phyloP scores from a whole-genome alignment of 2,329 filamentous ascomycete species.

The Emericellopsis atlantica region DNA sequence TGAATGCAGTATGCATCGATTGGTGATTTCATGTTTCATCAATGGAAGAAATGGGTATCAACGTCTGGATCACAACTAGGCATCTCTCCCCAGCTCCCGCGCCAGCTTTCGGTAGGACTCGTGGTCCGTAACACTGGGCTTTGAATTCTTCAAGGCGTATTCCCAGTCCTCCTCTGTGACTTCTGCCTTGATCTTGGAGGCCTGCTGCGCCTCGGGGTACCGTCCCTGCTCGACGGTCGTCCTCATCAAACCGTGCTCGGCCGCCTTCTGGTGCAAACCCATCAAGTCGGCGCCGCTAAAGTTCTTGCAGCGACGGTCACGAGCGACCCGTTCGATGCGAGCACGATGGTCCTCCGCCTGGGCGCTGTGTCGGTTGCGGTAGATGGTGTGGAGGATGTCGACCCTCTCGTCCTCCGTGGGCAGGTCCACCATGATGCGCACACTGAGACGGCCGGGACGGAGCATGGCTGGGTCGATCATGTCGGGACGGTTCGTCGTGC shows the following conservation, averaged over 20 bases:
- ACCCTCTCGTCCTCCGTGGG: slow-evolving; percentile 68
- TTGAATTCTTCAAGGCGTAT: slow-evolving; percentile 22
- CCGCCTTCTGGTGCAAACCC: slow-evolving; percentile 32
- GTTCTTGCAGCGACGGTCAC: slow-evolving; percentile 53
- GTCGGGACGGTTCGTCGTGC: slow-evolving; percentile 87
- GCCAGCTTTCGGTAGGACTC: neutral
- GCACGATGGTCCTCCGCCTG: slow-evolving; percentile 32
- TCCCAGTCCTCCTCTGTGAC: slow-evolving; percentile 36
- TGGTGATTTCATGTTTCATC: too few species aligned
- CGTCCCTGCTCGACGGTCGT: slow-evolving; percentile 17
- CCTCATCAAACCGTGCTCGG: slow-evolving; percentile 31
- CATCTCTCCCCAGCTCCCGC: neutral
- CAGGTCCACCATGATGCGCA: slow-evolving; percentile 78
- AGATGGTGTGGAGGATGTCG: slow-evolving; percentile 68
- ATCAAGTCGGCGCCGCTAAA: slow-evolving; percentile 62
- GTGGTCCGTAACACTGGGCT: slow-evolving; percentile 8
- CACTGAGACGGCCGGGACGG: slow-evolving; percentile 78
- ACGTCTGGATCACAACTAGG: neutral
- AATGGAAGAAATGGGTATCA: too few species aligned
- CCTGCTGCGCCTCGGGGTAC: slow-evolving; percentile 42
- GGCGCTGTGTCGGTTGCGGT: slow-evolving; percentile 26
- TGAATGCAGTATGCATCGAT: too few species aligned
- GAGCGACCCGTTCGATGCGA: slow-evolving; percentile 51
- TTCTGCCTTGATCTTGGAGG: slow-evolving; percentile 18
- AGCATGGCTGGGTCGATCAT: slow-evolving; percentile 96